Evolutionary conservation across 352 stramenopile species (phyloP), one percentile per base, ranked within the genome.

Genomic region (Phytophthora pinifolia): DNA sequence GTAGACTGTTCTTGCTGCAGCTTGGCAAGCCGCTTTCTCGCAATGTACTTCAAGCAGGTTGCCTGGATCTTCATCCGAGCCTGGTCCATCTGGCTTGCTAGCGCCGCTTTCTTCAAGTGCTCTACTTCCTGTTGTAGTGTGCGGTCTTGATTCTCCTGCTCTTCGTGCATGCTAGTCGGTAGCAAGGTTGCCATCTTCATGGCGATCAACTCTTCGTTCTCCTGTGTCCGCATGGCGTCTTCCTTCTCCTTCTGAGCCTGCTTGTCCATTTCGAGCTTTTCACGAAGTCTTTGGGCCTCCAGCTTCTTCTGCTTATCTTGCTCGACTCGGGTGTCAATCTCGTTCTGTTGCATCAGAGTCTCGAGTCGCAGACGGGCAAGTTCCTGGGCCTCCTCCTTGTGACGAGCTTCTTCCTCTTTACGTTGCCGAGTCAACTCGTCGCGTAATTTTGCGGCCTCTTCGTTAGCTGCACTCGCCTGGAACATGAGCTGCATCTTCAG

Each of bases 401-500:
- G 67, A 6, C 72, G 74, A 14, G 49, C 48, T 29, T 75, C 64
- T 27, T 92, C 79, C 17, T 75, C 53, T 46, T 77, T 65, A 9
- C 65, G 76, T 39, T 86, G 74, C 8, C 25, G 57, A 42, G 62
- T 76, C 1, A 91, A 48, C 31, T 85, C 67, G 8, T 73, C 54
- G 0, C 63, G 70, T 2, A 91, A 48, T 30, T 70, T 79, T 0
- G 36, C 47, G 6, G 76, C 74, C 33, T 89, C 70, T 43, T 77
- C 62, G 14, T 67, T 81, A 4, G 83, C 79, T 3, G 63, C 54
- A 37, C 54, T 74, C 30, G 79, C 67, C 31, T 94, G 78, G 17
- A 80, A 56, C 54, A 79, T 43, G 2, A 94, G 50, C 57, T 94
- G 72, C 54, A 87, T 58, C 41, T 87, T 84, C 5, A 92, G 73